A percentile compares a stretch with the other conserved stretches of the same genome.
phyloP scores from a whole-genome alignment of 2,329 filamentous ascomycete species.

The Chaetomium olivaceum region DNA sequence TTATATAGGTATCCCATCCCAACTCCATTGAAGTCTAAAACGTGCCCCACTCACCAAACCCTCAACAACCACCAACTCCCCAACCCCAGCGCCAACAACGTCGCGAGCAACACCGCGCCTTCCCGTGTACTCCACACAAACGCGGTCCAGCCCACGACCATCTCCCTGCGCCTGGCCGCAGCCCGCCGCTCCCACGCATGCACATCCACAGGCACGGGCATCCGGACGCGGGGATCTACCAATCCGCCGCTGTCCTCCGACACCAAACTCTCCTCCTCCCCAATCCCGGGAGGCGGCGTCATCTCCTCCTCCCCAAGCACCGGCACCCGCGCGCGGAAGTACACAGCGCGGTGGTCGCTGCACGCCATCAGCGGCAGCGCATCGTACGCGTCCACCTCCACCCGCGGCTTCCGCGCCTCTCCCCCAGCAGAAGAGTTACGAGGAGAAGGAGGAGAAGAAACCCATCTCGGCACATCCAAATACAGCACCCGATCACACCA shows the following conservation, averaged over 20 bases:
- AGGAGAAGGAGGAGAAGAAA: too few relatives aligned
- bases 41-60: constrained; percentile 20
- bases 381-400: constrained; percentile 66
- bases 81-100: constrained; percentile 45
- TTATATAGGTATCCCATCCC: neutral
- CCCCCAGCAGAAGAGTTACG: too few relatives aligned
- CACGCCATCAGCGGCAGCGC: constrained; percentile 76
- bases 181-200: constrained; percentile 56
- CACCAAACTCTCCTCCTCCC: neutral
- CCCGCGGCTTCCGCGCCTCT: constrained; percentile 25
- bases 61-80: constrained; percentile 49
- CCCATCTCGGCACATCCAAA: constrained; percentile 61
- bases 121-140: constrained; percentile 56
- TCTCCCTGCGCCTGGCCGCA: constrained; percentile 48
- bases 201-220: constrained; percentile 56
- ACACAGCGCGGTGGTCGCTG: constrained; percentile 86
- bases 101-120: constrained; percentile 49
- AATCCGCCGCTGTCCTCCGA: constrained; percentile 3
- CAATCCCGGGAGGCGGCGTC: constrained; percentile 33
- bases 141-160: constrained; percentile 56
- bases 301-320: constrained; percentile 50
- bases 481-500: constrained; percentile 94
- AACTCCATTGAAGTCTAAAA: neutral
- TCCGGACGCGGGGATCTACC: constrained; percentile 46
- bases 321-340: constrained; percentile 67